Conservation (phyloP, 768 basidiomycete genomes). For the Scleroderma bovista region DNA sequence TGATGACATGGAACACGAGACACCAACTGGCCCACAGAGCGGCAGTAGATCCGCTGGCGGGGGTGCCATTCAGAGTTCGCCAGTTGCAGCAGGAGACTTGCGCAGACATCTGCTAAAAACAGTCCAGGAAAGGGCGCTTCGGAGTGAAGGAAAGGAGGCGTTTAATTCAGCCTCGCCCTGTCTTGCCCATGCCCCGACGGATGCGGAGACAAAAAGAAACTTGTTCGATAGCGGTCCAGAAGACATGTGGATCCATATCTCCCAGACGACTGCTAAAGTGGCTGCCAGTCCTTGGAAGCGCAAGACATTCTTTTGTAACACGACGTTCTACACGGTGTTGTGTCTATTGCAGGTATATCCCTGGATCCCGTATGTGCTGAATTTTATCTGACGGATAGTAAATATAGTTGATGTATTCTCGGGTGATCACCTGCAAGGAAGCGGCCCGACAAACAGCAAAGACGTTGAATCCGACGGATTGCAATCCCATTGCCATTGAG, state of each 20-base stretch:
- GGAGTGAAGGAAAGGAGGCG: constrained; percentile 24
- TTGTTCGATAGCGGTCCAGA: constrained; percentile 15
- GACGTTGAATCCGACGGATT: constrained; percentile 58
- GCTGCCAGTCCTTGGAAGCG: constrained; percentile 32
- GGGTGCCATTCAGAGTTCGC: constrained; percentile 37
- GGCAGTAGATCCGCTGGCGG: constrained; percentile 46
- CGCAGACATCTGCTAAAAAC: constrained; percentile 78
- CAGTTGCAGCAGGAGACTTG: constrained; percentile 59
- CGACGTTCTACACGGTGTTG: constrained; percentile 85
- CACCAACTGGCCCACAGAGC: constrained; percentile 11
- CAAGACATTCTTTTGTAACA: constrained; percentile 82
- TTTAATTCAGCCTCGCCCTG: constrained; percentile 21
- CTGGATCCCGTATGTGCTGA: background rate
- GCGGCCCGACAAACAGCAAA: constrained; percentile 63
- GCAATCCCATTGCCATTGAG: constrained; percentile 78
- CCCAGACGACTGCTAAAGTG: constrained; percentile 17
- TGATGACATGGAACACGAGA: constrained; percentile 27
- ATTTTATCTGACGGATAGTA: constrained; percentile 5
- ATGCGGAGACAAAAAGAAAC: background rate
- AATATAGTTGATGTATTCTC: constrained; percentile 77
- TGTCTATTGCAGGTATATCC: constrained; percentile 74
- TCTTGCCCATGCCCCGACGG: constrained; percentile 3
- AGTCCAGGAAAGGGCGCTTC: constrained; percentile 51
- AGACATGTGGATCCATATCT: constrained; percentile 57
- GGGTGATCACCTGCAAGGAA: constrained; percentile 80